phyloP scores from a whole-genome alignment of 192 early-diverging fungal genomes.

The Coemansia sp. region DNA sequence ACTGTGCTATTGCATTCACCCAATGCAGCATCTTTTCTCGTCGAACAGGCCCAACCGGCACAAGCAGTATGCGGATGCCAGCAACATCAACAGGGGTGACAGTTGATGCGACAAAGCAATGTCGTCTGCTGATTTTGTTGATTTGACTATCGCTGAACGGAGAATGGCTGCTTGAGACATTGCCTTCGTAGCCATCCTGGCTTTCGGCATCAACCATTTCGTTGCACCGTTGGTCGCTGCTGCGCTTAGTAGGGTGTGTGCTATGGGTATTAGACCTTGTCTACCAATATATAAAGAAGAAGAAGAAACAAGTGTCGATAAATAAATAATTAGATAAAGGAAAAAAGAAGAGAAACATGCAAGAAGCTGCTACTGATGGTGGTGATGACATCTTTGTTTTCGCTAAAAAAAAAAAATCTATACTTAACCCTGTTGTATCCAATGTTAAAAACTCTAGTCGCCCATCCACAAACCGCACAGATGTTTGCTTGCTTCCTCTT shows the following conservation, averaged over 20 bases:
- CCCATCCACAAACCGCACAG: no score
- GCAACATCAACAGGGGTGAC: conserved; percentile 51
- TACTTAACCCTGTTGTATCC: no score
- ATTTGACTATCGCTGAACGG: conserved; percentile 27
- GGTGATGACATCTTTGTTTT: no score
- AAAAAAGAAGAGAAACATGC: background rate
- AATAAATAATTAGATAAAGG: background rate
- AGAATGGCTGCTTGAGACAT: conserved; percentile 15
- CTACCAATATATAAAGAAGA: background rate
- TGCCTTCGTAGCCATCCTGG: conserved; percentile 8
- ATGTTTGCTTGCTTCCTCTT: no score
- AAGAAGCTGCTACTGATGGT: no score
- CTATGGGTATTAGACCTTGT: background rate
- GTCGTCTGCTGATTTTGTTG: conserved; percentile 18
- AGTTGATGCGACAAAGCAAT: conserved; percentile 34
- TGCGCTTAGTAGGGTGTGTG: background rate
- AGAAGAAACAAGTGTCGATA: background rate
- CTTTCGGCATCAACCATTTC: conserved; percentile 15
- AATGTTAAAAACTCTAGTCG: no score
- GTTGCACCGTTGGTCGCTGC: background rate
- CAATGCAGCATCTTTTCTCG: conserved; percentile 22
- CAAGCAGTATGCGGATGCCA: conserved; percentile 47
- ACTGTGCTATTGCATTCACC: conserved; percentile 26
- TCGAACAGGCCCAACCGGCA: conserved; percentile 45
- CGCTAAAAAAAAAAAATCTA: no score